Base-by-base conservation (phyloP, 2,329 filamentous ascomycete genomes). In the Fusarium avenaceum region DNA sequence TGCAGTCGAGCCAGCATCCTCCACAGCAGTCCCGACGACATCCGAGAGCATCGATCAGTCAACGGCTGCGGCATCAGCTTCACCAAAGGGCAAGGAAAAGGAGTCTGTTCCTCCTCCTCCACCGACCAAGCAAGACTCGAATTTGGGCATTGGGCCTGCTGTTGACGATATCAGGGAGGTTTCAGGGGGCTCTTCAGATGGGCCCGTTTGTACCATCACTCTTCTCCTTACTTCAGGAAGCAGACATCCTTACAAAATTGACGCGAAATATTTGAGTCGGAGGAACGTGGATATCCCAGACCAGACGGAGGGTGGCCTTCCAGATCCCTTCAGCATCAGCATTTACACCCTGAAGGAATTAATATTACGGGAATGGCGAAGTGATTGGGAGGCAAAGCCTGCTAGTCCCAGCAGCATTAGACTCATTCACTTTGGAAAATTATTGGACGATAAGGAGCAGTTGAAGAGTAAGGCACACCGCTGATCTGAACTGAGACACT, bases 291-390 rank as follows among this genome's bases (percentile, higher is more conserved):
- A 86, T 47, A 87, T 96, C 2, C 90, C 93, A 20, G 90, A 90
- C 32, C 80, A 87, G 69, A 87, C 84, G 11, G 84, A 86, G 60
- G 77, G 79, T 26, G 89, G 88, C 32, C 84, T 80, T 64, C 85
- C 87, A 68, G 93, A 97, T 76, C 94, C 94, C 1, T 94, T 93
- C 76, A 92, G 90, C 76, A 93, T 98, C 80, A 97, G 92, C 71
- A 91, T 97, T 50, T 97, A 97, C 77, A 97, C 93, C 4, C 82
- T 98, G 69, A 97, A 97, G 80, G 94, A 97, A 81, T 83, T 97
- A 75, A 97, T 98, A 76, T 87, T 96, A 82, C 87, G 93, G 73
- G 94, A 97, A 78, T 98, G 95, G 95, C 86, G 93, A 71, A 90
- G 90, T 73, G 93, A 97, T 76, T 97, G 95, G 95, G 94, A 97